These are phyloP conservation scores for Calonectria crousiana DNA, from an alignment of 2,329 filamentous ascomycete species.

Conservation along the genomic window DNA sequence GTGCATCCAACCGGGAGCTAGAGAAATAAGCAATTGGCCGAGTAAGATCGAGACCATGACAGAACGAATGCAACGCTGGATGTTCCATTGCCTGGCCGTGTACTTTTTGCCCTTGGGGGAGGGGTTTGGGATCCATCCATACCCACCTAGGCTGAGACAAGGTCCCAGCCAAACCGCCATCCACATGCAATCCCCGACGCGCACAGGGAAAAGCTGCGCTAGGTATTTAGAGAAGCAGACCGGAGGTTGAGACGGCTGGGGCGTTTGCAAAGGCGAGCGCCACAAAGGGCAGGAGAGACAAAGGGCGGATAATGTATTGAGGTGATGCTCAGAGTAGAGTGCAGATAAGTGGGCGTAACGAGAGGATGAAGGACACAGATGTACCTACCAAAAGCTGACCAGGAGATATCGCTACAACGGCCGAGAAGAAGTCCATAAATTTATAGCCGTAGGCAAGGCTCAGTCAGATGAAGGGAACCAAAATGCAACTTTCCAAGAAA, in stretches of 20 bases:
- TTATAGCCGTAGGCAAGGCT: background rate
- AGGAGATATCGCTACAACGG: background rate
- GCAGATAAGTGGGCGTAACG: background rate
- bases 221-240: background rate
- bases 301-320: background rate
- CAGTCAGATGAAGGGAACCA: background rate
- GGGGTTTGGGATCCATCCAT: background rate
- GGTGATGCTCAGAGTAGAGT: background rate
- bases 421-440: background rate
- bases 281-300: slow-evolving; percentile 2
- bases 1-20: slow-evolving; percentile 11
- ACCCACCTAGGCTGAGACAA: slow-evolving; percentile 16
- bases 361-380: background rate
- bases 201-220: background rate
- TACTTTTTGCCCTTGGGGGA: background rate
- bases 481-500: background rate
- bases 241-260: slow-evolving; percentile 10
- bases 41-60: slow-evolving; percentile 6
- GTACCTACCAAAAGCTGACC: slow-evolving; percentile 6
- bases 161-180: slow-evolving; percentile 12
- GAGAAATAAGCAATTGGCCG: slow-evolving; percentile 16
- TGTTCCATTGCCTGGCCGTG: slow-evolving; percentile 10
- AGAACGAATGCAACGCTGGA: slow-evolving; percentile 19
- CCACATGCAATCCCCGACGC: slow-evolving; percentile 6
- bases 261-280: slow-evolving; percentile 5